A percentile compares a stretch with the other conserved stretches of the same genome.
phyloP scores from a whole-genome alignment of 371 early-diverging fungal genomes.

The Mucor ambiguus region DNA sequence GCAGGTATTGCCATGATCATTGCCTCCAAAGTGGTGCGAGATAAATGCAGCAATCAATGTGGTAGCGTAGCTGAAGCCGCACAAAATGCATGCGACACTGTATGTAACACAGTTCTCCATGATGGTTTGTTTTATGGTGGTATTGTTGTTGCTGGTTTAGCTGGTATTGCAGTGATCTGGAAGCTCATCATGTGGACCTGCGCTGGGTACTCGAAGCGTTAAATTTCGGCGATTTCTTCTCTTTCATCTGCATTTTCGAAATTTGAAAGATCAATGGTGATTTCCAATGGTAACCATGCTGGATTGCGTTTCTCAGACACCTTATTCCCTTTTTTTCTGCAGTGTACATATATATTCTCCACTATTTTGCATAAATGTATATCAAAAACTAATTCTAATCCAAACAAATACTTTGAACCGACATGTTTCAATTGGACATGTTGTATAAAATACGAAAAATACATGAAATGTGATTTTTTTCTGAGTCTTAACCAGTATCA shows the following conservation, averaged over 20 bases:
- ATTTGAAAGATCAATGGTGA: background rate
- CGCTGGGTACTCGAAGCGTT: slow-evolving; percentile 24
- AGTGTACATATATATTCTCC: background rate
- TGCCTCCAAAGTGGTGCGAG: slow-evolving; percentile 28
- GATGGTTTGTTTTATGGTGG: slow-evolving; percentile 43
- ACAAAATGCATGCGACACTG: slow-evolving; percentile 18
- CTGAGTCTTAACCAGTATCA: background rate
- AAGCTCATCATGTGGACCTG: slow-evolving; percentile 33
- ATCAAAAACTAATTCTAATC: slow-evolving; percentile 1
- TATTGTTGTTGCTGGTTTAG: slow-evolving; percentile 33
- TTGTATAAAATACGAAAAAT: background rate
- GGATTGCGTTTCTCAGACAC: background rate
- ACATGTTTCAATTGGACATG: background rate
- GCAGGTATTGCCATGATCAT: slow-evolving; percentile 38
- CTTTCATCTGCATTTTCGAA: background rate
- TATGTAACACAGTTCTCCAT: slow-evolving; percentile 33
- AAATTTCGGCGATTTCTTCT: background rate
- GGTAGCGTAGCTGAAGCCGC: background rate
- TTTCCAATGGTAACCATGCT: background rate
- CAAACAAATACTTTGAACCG: background rate
- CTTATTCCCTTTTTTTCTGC: background rate
- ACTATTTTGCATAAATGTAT: background rate
- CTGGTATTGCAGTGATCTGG: slow-evolving; percentile 34
- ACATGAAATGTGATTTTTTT: background rate
- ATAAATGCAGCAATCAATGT: slow-evolving; percentile 29